These are phyloP conservation scores for Lactarius psammicola DNA, from an alignment of 768 basidiomycete species.

Conservation along the genomic window DNA sequence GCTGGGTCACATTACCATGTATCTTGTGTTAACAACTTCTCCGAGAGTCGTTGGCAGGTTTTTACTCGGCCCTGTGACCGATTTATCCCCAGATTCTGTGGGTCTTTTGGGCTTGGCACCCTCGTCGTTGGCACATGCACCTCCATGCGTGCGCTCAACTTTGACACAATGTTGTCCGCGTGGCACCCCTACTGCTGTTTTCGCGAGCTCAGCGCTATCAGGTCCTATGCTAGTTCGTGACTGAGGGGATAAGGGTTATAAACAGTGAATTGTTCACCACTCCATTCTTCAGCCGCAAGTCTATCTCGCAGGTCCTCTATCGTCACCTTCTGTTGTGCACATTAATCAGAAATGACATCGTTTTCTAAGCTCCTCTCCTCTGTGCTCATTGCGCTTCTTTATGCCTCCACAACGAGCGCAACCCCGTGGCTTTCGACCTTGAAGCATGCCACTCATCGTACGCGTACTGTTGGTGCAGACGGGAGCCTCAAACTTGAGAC, in stretches of 20 bases:
- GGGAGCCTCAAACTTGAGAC: too few species aligned
- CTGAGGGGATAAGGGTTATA: neutral
- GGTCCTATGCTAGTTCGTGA: neutral
- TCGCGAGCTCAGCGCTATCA: neutral
- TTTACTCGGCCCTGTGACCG: neutral
- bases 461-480: too few species aligned
- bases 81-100: neutral
- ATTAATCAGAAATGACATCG: slow-evolving; percentile 21
- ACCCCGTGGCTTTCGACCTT: too few species aligned
- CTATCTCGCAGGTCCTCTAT: neutral
- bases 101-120: neutral
- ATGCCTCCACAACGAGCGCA: too few species aligned
- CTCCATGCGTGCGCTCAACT: neutral
- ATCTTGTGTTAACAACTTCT: too few species aligned
- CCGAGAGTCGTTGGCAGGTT: too few species aligned
- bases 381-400: too few species aligned
- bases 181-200: neutral
- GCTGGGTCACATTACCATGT: too few species aligned
- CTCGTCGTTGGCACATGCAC: neutral
- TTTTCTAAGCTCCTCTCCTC: too few species aligned
- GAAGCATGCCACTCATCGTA: too few species aligned
- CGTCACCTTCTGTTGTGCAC: neutral
- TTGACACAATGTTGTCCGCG: too few species aligned
- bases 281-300: neutral
- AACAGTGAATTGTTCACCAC: neutral